phyloP scores from a whole-genome alignment of 2,329 filamentous ascomycete species.

The Fusarium euwallaceae region DNA sequence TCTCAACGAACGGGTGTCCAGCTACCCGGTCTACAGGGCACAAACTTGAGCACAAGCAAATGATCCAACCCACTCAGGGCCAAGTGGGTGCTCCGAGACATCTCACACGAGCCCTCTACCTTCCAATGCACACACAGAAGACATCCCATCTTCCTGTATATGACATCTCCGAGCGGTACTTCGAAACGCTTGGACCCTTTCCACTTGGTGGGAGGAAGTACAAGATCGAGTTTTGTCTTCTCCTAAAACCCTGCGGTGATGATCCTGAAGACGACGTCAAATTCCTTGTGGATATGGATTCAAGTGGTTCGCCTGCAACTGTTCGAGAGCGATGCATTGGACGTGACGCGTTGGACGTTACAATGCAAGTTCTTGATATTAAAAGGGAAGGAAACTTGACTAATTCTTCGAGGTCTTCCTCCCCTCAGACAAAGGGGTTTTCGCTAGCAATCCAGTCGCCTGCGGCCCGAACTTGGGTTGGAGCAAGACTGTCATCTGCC shows the following conservation, averaged over 20 bases:
- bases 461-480: background rate
- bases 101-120: constrained; percentile 10
- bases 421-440: background rate
- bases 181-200: background rate
- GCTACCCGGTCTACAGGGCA: too few species aligned
- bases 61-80: background rate
- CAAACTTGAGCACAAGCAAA: background rate
- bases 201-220: constrained; percentile 13
- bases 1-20: background rate
- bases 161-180: constrained; percentile 10
- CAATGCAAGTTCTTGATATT: constrained; percentile 16
- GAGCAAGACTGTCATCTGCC: background rate
- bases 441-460: background rate
- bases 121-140: background rate
- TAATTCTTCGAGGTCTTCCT: background rate
- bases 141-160: background rate
- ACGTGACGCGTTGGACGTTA: background rate
- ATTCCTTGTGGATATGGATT: constrained; percentile 2
- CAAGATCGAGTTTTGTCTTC: constrained; percentile 16
- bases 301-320: background rate
- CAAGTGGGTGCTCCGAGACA: background rate
- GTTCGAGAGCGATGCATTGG: constrained; percentile 10
- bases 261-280: background rate
- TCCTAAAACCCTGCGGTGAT: constrained; percentile 20
- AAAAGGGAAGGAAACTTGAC: too few species aligned